A percentile compares a stretch with the other conserved stretches of the same genome.
Evolutionary conservation across 331 rosid genomes (phyloP).

Genomic region (Malus hybrid): DNA sequence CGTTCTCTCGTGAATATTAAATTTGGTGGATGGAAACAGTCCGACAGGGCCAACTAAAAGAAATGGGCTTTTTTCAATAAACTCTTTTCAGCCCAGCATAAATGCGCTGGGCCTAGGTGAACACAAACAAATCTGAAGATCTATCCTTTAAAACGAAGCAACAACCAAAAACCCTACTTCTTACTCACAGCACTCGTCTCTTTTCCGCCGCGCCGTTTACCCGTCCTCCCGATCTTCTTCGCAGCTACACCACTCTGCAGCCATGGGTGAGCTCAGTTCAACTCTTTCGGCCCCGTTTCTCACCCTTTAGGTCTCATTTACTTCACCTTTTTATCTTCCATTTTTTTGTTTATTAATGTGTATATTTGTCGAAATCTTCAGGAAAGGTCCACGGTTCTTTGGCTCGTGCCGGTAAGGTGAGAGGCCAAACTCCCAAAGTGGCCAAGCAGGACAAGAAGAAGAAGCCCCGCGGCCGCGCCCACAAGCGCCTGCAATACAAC

Average conservation of each 20-base stretch:
- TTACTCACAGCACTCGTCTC: neutral
- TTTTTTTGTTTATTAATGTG: neutral
- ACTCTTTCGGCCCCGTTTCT: neutral
- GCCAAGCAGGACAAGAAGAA: conserved; percentile 23
- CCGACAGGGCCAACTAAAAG: no score
- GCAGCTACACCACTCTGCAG: neutral
- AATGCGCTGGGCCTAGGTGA: no score
- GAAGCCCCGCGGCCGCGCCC: conserved; percentile 21
- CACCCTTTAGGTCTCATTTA: no score
- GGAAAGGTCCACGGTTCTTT: conserved; percentile 14
- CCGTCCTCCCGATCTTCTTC: neutral
- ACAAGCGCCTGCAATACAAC: conserved; percentile 21
- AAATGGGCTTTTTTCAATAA: no score
- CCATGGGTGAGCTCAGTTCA: conserved; percentile 3
- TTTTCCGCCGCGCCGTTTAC: neutral
- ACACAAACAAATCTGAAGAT: neutral
- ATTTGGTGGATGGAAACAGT: no score
- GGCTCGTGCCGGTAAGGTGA: conserved; percentile 19
- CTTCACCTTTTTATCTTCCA: neutral
- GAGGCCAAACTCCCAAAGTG: conserved; percentile 18
- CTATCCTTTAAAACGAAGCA: neutral
- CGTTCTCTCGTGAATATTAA: no score
- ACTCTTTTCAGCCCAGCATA: no score
- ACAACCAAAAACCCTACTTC: neutral
- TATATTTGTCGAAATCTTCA: neutral